Base-by-base conservation (phyloP, 495 filamentous ascomycete species). In the Talaromyces proteolyticus region DNA sequence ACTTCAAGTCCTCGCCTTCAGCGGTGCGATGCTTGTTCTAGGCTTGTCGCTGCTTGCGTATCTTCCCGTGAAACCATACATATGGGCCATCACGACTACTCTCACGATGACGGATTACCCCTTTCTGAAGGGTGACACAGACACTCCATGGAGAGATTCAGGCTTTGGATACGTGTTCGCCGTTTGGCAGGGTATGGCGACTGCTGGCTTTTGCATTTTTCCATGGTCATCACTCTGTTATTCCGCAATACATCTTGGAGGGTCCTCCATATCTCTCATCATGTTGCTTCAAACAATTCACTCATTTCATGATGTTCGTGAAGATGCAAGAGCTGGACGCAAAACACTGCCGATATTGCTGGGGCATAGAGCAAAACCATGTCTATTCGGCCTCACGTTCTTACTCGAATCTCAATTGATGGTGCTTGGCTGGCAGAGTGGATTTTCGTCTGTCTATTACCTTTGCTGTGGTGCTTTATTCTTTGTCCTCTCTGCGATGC, bases 391-490 rank as follows among this genome's bases (percentile, higher is more conserved):
- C 5, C 37, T 49, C 17, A 40, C 47, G 12, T 21, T 3, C 18
- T 0, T 12, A 4, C 4, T 26, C 2, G 34, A n/a, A 18, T 1
- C 18, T 11, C 19, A 39, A 4, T 16, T 49, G n/a, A 23, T 17
- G 18, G 23, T 20, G 18, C 10, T 41, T 17, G 47, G 47, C 17
- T 7, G 24, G 5, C n/a, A 11, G 19, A 49, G 20, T 14, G 47
- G 40, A 17, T 49, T 38, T 12, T 49, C 47, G 7, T 19, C 34
- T 4, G n/a, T 49, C 25, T 49, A 41, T 36, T 40, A 40, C 36
- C 14, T 49, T 6, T 17, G 24, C 17, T 24, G 19, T 12, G 39
- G 47, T n/a, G 36, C 29, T 12, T 21, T 29, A 11, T 49, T 21
- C 4, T 49, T 39, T n/a, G 17, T 49, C 25, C 18, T 21, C n/a